These are phyloP conservation scores for Termitomyces titanicus DNA, from an alignment of 768 basidiomycete genomes.

Conservation along the genomic window DNA sequence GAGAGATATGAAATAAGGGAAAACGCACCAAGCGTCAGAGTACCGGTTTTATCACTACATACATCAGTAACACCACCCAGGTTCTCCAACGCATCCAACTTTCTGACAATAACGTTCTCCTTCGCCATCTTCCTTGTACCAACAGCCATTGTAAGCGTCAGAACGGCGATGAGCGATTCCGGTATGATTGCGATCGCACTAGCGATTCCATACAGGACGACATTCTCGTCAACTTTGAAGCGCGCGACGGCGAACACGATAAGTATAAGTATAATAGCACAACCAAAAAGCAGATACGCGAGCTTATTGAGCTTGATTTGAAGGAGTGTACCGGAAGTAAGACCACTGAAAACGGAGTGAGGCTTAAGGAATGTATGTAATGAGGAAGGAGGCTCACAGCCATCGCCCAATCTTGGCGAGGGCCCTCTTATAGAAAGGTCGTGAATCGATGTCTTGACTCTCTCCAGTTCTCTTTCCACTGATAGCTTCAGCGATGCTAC, in stretches of 20 bases:
- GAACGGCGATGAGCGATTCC: constrained; percentile 40
- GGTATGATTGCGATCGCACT: constrained; percentile 37
- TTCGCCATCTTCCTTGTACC: constrained; percentile 53
- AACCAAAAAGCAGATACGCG: constrained; percentile 32
- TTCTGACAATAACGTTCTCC: constrained; percentile 58
- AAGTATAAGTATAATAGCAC: constrained; percentile 32
- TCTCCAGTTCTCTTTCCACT: constrained; percentile 19
- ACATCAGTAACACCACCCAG: constrained; percentile 51
- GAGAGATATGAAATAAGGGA: neutral
- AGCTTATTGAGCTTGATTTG: constrained; percentile 34
- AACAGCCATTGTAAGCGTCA: constrained; percentile 57
- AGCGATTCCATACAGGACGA: constrained; percentile 35
- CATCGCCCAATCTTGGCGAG: constrained; percentile 18
- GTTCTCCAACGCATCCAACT: constrained; percentile 62
- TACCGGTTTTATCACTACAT: constrained; percentile 69
- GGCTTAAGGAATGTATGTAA: neutral
- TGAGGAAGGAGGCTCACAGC: constrained; percentile 23
- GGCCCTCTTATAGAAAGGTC: constrained; percentile 21
- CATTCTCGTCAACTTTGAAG: constrained; percentile 29
- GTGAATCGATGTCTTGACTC: constrained; percentile 12
- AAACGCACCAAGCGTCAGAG: constrained; percentile 38
- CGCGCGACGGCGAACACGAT: constrained; percentile 34
- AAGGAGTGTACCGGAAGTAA: constrained; percentile 32
- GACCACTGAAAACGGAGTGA: constrained; percentile 21
- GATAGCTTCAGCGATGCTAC: constrained; percentile 33